Percentiles rank a stretch among this genome's conserved stretches.
Conservation (phyloP, 768 basidiomycete genomes). For the Boletus sp. region DNA sequence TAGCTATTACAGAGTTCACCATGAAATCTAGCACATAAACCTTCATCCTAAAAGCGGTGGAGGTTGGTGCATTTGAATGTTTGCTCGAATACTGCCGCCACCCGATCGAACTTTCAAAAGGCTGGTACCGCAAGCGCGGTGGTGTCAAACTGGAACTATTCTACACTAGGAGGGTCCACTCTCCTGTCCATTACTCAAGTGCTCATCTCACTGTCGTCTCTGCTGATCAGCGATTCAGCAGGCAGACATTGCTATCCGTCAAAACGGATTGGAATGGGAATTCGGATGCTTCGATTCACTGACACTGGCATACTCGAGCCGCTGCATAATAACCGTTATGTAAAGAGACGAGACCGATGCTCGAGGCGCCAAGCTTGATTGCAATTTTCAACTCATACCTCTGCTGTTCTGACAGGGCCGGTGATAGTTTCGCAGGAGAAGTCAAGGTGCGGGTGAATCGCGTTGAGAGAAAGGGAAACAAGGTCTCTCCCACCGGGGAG, state of each 20-base stretch:
- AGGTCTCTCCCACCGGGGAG: conserved; percentile 4
- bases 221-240: background rate
- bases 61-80: conserved; percentile 12
- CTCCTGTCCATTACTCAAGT: background rate
- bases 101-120: conserved; percentile 2
- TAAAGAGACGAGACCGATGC: background rate
- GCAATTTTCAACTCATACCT: conserved; percentile 23
- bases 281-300: conserved; percentile 19
- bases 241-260: conserved; percentile 10
- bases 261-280: conserved; percentile 7
- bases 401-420: conserved; percentile 13
- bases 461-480: background rate
- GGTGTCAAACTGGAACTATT: conserved; percentile 13
- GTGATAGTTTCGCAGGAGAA: conserved; percentile 8
- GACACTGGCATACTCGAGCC: conserved; percentile 7
- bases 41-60: conserved; percentile 9
- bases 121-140: background rate
- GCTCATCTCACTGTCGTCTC: conserved; percentile 11
- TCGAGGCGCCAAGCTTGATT: conserved; percentile 7
- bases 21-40: conserved; percentile 1
- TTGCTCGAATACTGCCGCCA: conserved; percentile 10
- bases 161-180: conserved; percentile 6
- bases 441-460: conserved; percentile 11
- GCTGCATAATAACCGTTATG: conserved; percentile 1
- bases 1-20: conserved; percentile 15